Percentiles rank a stretch among this genome's conserved stretches.
Conservation (phyloP, 495 filamentous ascomycete species). For the Xanthoparmelia taractica region DNA sequence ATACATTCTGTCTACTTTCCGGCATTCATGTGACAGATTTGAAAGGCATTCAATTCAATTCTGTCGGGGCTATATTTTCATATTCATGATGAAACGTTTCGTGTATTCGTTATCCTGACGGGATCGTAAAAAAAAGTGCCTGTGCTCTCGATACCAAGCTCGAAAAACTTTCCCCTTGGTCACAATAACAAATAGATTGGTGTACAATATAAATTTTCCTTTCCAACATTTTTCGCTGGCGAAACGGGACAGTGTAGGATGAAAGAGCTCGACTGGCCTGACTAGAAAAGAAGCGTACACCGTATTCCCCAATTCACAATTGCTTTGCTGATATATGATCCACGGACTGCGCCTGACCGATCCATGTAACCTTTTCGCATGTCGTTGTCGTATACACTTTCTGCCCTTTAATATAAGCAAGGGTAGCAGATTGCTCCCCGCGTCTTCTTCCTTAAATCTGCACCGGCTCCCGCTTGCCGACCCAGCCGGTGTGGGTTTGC, state of each 20-base stretch:
- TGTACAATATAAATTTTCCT: background rate
- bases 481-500: conserved; percentile 12
- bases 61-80: too few relatives aligned
- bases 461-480: conserved; percentile 4
- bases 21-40: background rate
- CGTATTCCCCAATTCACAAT: background rate
- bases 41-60: background rate
- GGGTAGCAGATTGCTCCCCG: background rate
- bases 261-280: background rate
- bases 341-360: background rate
- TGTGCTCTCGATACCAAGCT: background rate
- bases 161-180: background rate
- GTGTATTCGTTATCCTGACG: background rate
- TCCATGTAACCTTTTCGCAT: background rate
- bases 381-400: too few relatives aligned
- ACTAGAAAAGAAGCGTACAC: background rate
- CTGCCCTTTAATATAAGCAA: background rate
- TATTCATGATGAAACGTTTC: background rate
- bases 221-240: background rate
- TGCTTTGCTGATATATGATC: background rate
- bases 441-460: conserved; percentile 1
- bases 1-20: background rate
- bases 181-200: background rate
- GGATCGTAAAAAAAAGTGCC: background rate
- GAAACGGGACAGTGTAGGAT: background rate